Evolutionary conservation across 305 asterid genomes (phyloP).

Genomic region (Nicotiana rustica): DNA sequence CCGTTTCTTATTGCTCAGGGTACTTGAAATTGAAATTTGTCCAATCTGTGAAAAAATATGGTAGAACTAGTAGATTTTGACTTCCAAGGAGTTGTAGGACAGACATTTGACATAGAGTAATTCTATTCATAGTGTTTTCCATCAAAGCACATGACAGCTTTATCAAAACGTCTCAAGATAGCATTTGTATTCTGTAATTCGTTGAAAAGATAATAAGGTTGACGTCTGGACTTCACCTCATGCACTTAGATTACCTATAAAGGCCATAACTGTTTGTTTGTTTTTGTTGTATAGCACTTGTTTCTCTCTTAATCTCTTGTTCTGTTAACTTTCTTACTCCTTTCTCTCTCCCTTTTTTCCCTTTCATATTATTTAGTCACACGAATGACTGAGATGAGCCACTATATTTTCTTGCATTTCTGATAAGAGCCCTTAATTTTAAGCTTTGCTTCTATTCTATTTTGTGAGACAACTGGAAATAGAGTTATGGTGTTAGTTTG

Average conservation of each 20-base stretch:
- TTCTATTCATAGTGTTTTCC: neutral
- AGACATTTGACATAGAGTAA: neutral
- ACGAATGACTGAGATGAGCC: neutral
- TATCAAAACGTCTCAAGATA: neutral
- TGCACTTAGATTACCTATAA: neutral
- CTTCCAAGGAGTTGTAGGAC: neutral
- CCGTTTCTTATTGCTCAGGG: constrained; percentile 19
- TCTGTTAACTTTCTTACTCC: constrained; percentile 1
- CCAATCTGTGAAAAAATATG: neutral
- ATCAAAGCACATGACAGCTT: neutral
- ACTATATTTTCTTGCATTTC: neutral
- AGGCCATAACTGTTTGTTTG: neutral
- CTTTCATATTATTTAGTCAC: neutral
- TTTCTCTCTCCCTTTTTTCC: neutral
- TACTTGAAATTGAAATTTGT: neutral
- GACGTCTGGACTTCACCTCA: neutral
- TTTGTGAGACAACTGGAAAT: neutral
- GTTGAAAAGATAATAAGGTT: neutral
- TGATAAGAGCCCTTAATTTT: neutral
- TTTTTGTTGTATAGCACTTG: neutral
- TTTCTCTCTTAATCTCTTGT: neutral
- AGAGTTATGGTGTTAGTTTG: neutral
- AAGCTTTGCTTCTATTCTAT: neutral
- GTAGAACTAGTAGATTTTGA: neutral
- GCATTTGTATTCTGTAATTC: neutral